phyloP scores from a whole-genome alignment of 2,329 filamentous ascomycete genomes.

The Ceratocystis variospora region DNA sequence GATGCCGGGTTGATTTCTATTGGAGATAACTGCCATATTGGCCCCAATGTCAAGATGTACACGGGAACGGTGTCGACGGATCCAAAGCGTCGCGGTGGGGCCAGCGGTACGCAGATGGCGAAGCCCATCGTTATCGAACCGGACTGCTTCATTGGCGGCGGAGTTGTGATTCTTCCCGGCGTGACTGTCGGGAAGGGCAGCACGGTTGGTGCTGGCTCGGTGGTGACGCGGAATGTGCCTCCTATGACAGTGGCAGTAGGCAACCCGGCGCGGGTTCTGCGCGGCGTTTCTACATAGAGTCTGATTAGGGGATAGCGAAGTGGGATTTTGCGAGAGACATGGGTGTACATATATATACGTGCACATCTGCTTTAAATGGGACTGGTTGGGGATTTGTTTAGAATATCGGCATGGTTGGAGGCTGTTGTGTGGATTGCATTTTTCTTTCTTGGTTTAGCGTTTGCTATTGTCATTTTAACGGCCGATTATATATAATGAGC shows the following conservation, averaged over 20 bases:
- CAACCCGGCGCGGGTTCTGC: conserved; percentile 49
- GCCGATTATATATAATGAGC: neutral
- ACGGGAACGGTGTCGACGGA: conserved; percentile 61
- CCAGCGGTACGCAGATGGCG: conserved; percentile 56
- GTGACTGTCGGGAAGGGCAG: conserved; percentile 67
- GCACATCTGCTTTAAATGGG: neutral
- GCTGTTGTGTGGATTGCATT: neutral
- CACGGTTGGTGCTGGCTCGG: conserved; percentile 68
- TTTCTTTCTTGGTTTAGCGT: neutral
- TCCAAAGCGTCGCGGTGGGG: conserved; percentile 58
- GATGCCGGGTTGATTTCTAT: conserved; percentile 77
- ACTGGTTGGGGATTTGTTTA: neutral
- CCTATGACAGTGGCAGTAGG: conserved; percentile 56
- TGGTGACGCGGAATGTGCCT: conserved; percentile 68
- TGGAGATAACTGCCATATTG: conserved; percentile 62
- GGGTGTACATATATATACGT: neutral
- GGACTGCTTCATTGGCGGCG: conserved; percentile 71
- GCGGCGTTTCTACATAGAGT: conserved; percentile 24
- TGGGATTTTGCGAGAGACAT: neutral
- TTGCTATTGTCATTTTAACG: neutral
- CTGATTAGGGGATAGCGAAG: neutral
- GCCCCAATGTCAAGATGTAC: conserved; percentile 76
- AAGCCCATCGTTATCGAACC: conserved; percentile 65
- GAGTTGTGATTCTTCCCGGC: conserved; percentile 63
- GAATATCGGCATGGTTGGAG: neutral